Percentiles rank a stretch among this genome's conserved stretches.
Conservation (phyloP, 176 grass and related monocot species). For the Saccharum officinarum region DNA sequence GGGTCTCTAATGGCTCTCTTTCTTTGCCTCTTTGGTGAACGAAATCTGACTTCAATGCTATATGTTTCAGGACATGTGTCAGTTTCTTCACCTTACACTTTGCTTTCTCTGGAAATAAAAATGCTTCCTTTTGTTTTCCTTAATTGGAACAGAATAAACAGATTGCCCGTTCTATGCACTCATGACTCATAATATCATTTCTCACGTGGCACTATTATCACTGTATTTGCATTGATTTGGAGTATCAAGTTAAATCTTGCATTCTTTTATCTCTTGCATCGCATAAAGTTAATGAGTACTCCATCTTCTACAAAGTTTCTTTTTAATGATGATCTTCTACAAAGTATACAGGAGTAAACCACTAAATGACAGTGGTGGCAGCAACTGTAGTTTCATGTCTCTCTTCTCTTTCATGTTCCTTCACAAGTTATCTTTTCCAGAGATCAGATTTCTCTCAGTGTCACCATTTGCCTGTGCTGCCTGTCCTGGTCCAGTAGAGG, state of each 20-base stretch:
- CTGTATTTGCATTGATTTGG: not conserved
- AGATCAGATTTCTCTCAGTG: conserved; percentile 17
- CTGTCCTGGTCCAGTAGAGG: not conserved
- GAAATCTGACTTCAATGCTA: not conserved
- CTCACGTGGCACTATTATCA: not conserved
- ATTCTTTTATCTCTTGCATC: not conserved
- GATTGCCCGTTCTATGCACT: not conserved
- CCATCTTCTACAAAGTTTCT: not conserved
- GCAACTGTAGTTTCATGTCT: conserved; percentile 14
- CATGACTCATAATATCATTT: not conserved
- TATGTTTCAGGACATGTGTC: not conserved
- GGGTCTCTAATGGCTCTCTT: not conserved
- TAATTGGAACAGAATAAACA: not conserved
- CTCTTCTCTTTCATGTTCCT: not conserved
- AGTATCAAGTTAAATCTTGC: not conserved
- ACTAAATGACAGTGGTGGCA: not conserved
- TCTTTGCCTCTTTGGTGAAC: not conserved
- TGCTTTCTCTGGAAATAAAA: not conserved
- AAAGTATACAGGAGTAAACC: not conserved
- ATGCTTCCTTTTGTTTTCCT: not conserved
- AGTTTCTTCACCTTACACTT: not conserved
- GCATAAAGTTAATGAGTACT: not conserved
- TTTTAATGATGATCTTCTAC: not conserved
- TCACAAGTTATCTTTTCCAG: conserved; percentile 1
- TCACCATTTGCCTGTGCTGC: not conserved